phyloP scores from a whole-genome alignment of 176 grass and related monocot genomes.

The Calamus simplicifolius region DNA sequence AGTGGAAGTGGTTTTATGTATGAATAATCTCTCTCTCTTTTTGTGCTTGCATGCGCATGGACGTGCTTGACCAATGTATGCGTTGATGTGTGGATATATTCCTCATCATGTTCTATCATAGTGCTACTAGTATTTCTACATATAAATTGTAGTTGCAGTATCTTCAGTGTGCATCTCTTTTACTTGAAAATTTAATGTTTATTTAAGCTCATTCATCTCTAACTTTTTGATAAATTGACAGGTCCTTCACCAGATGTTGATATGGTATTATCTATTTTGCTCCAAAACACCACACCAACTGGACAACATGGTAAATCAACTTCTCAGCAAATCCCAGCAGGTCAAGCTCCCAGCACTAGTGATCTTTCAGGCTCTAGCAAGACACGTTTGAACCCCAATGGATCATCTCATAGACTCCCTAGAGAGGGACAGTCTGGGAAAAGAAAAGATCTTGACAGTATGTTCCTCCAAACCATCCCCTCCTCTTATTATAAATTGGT shows the following conservation, averaged over 20 bases:
- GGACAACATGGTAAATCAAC: constrained; percentile 39
- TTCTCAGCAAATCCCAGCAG: constrained; percentile 14
- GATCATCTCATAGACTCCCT: constrained; percentile 42
- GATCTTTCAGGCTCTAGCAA: constrained; percentile 35
- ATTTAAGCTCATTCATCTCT: too few relatives aligned
- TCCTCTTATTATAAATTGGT: neutral
- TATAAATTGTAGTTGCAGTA: too few relatives aligned
- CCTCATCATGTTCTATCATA: too few relatives aligned
- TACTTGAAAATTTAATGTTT: too few relatives aligned
- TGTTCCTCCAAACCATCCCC: constrained; percentile 1
- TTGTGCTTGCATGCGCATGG: too few relatives aligned
- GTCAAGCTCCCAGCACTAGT: constrained; percentile 32
- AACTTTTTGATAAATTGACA: constrained; percentile 16
- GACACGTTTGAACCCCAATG: constrained; percentile 65
- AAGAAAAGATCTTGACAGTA: constrained; percentile 59
- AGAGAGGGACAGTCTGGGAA: constrained; percentile 41
- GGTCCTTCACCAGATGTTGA: constrained; percentile 67
- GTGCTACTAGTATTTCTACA: too few relatives aligned
- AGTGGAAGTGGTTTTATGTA: too few relatives aligned
- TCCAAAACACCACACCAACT: constrained; percentile 53
- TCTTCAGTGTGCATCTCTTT: too few relatives aligned
- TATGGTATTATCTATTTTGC: constrained; percentile 57
- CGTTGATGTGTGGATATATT: too few relatives aligned
- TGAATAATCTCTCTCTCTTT: too few relatives aligned
- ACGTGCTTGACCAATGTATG: too few relatives aligned